A percentile compares a stretch with the other conserved stretches of the same genome.
Conservation (phyloP, 1,284 basidiomycete species). For the Puccinia horiana region DNA sequence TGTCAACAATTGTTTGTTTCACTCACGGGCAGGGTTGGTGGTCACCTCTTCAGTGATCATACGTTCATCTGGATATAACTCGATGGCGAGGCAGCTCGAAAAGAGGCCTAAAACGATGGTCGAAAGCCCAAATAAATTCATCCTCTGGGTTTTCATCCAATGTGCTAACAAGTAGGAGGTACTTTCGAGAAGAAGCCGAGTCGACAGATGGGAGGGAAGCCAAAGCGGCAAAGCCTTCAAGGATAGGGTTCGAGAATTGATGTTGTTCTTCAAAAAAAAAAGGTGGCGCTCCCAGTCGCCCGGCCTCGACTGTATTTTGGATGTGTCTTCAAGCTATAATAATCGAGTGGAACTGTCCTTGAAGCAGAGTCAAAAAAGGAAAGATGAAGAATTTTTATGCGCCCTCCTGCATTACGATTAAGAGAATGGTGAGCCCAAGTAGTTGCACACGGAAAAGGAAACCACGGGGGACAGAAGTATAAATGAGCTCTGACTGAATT, state of each 20-base stretch:
- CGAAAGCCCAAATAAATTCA: background rate
- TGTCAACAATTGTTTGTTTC: background rate
- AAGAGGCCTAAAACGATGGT: constrained; percentile 1
- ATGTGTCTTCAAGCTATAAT: background rate
- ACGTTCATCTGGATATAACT: background rate
- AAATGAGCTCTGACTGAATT: background rate
- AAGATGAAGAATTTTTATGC: background rate
- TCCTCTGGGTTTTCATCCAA: background rate
- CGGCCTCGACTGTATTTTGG: background rate
- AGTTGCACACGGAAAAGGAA: background rate
- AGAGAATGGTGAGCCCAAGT: background rate
- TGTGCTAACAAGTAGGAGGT: background rate
- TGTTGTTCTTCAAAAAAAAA: background rate
- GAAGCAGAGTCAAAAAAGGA: background rate
- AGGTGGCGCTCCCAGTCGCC: background rate
- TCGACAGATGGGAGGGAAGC: background rate
- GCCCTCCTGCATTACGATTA: background rate
- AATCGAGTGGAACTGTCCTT: background rate
- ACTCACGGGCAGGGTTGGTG: background rate
- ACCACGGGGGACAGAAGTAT: background rate
- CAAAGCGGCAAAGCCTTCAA: background rate
- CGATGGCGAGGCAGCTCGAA: background rate
- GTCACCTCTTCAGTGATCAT: background rate
- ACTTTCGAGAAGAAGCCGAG: background rate
- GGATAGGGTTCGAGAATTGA: background rate